Evolutionary conservation across 257 asterid species (phyloP), one percentile per base, ranked within the genome.

Genomic region (Leptodermis oblonga): DNA sequence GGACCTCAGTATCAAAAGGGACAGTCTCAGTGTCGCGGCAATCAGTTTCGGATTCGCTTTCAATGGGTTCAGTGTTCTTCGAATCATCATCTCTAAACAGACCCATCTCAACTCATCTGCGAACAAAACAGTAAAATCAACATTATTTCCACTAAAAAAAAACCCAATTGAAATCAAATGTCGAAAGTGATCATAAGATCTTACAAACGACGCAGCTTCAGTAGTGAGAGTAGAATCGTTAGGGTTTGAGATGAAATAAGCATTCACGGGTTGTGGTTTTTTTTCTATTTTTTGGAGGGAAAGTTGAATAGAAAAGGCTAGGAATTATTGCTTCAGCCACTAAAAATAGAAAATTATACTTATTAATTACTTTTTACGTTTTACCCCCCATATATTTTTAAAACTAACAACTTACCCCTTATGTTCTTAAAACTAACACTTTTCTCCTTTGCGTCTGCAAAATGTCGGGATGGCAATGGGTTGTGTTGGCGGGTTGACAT

Each of bases 261-360:
- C 59, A n/a, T 76, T 26, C 33, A 64, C 43, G 33, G 52, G 22
- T 42, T 45, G 69, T 66, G 30, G 59, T 26, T 52, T 23, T n/a
- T 3, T 51, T 51, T 22, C 59, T 52, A 52, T 79, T 33, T 83
- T 53, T 83, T 80, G 92, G 95, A 86, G 92, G 90, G 93, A 87
- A 87, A 80, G 59, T 48, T 28, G 20, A 31, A 26, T 18, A 25
- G 43, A 22, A 17, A 30, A 30, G 10, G 14, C 6, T 25, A 23
- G 62, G 62, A n/a, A 25, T 55, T 55, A 0, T 18, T 26, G 62
- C 18, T 55, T 1, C 22, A 17, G 39, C 3, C 39, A 34, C 39
- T 34, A 34, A 34, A 34, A 6, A 3, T n/a, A n/a, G n/a, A n/a
- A n/a, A n/a, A n/a, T n/a, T n/a, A n/a, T n/a, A n/a, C n/a, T n/a